Evolutionary conservation across 2,329 filamentous ascomycete species (phyloP).

Genomic region (Epichloe uncinata): DNA sequence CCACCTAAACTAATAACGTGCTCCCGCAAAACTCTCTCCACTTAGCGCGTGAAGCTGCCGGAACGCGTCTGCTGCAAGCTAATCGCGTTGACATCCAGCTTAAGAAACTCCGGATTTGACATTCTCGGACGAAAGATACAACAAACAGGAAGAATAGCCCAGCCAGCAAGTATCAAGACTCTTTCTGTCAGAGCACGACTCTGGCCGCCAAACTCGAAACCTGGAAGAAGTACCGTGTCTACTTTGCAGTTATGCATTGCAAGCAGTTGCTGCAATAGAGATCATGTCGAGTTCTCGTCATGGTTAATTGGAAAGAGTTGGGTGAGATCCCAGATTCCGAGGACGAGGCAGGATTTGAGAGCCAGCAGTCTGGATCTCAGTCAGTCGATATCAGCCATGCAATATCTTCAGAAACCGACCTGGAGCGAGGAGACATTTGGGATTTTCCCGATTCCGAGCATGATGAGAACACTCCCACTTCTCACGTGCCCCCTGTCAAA

Average conservation of each 20-base stretch:
- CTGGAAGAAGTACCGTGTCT: background rate
- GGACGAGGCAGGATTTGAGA: constrained; percentile 31
- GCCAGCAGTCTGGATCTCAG: constrained; percentile 13
- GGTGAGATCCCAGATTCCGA: constrained; percentile 39
- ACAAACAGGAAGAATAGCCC: background rate
- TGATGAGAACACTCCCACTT: constrained; percentile 5
- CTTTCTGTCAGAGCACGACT: background rate
- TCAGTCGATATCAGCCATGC: background rate
- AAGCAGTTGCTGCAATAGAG: constrained; percentile 4
- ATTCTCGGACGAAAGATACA: background rate
- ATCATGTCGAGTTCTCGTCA: constrained; percentile 20
- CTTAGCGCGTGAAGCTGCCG: background rate
- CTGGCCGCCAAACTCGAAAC: background rate
- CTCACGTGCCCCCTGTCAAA: constrained; percentile 2
- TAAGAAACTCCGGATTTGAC: background rate
- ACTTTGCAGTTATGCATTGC: background rate
- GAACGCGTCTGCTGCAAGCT: constrained; percentile 15
- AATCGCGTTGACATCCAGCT: constrained; percentile 11
- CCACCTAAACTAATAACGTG: background rate
- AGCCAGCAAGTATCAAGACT: background rate
- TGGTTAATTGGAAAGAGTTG: constrained; percentile 36
- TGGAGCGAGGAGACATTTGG: constrained; percentile 19
- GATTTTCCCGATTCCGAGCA: constrained; percentile 22
- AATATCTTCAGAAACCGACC: background rate
- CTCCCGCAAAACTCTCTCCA: background rate